phyloP scores from a whole-genome alignment of 306 rosid genomes.

The Styphnolobium japonicum region DNA sequence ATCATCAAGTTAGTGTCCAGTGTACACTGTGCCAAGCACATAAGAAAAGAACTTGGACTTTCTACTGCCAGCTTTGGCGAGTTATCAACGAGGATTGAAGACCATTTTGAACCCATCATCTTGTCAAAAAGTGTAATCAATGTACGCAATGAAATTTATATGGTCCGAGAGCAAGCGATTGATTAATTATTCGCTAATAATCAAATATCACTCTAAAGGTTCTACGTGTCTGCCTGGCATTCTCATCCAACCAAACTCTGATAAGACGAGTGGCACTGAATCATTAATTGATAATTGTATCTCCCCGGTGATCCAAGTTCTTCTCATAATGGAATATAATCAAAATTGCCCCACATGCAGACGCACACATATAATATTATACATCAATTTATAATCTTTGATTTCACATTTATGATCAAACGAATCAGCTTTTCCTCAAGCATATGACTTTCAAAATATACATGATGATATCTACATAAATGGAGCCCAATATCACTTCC shows the following conservation, averaged over 20 bases:
- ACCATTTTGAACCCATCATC: constrained; percentile 36
- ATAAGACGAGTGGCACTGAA: constrained; percentile 45
- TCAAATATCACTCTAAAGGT: background rate
- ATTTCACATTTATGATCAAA: constrained; percentile 6
- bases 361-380: background rate
- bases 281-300: constrained; percentile 30
- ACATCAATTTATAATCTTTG: background rate
- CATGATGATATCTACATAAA: background rate
- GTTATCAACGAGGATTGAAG: constrained; percentile 15
- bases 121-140: constrained; percentile 39
- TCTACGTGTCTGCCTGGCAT: background rate
- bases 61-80: constrained; percentile 15
- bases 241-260: constrained; percentile 37
- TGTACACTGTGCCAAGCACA: background rate
- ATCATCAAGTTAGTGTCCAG: background rate
- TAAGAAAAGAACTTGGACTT: background rate
- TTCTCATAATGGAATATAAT: constrained; percentile 24
- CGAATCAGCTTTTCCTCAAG: background rate
- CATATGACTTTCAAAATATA: constrained; percentile 13
- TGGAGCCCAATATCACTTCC: background rate
- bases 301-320: background rate
- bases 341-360: constrained; percentile 15
- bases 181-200: background rate
- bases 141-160: background rate
- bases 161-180: background rate